phyloP scores from a whole-genome alignment of 169 alveolate genomes.

The Pseudocohnilembus persalinus region DNA sequence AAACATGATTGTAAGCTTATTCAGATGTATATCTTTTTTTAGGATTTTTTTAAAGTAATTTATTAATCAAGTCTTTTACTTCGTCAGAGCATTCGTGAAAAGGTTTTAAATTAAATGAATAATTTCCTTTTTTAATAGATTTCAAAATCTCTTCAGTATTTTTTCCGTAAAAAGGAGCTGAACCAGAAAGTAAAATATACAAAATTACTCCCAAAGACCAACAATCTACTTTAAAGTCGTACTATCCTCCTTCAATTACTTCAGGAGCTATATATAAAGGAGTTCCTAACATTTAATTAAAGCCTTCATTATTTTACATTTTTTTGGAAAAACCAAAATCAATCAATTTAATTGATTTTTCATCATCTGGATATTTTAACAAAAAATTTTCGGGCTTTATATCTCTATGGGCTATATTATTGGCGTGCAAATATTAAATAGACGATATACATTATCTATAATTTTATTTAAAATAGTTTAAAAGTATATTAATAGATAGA shows the following conservation, averaged over 20 bases:
- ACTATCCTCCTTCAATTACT: slow-evolving; percentile 55
- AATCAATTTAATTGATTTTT: slow-evolving; percentile 56
- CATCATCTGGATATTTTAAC: slow-evolving; percentile 37
- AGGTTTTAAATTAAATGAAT: slow-evolving; percentile 10
- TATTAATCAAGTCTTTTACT: neutral
- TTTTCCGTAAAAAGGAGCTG: slow-evolving; percentile 72
- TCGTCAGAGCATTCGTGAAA: slow-evolving; percentile 3
- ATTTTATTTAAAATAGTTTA: too few relatives aligned
- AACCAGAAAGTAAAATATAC: slow-evolving; percentile 63
- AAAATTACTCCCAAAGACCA: slow-evolving; percentile 75
- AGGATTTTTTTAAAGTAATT: neutral
- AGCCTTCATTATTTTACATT: slow-evolving; percentile 45
- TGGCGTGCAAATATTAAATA: slow-evolving; percentile 60
- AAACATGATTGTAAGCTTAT: neutral
- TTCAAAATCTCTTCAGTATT: slow-evolving; percentile 52
- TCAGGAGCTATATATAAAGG: slow-evolving; percentile 73
- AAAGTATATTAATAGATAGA: neutral
- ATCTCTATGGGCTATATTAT: slow-evolving; percentile 69
- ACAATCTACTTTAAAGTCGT: slow-evolving; percentile 54
- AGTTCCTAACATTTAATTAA: slow-evolving; percentile 72
- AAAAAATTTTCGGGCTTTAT: slow-evolving; percentile 74
- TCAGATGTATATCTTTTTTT: neutral
- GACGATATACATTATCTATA: slow-evolving; percentile 64
- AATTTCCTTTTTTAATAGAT: slow-evolving; percentile 10
- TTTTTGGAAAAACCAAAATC: slow-evolving; percentile 72